A percentile compares a stretch with the other conserved stretches of the same genome.
These are phyloP conservation scores for Chlorencoelia australis DNA, from an alignment of 2,329 filamentous ascomycete genomes.

Conservation along the genomic window DNA sequence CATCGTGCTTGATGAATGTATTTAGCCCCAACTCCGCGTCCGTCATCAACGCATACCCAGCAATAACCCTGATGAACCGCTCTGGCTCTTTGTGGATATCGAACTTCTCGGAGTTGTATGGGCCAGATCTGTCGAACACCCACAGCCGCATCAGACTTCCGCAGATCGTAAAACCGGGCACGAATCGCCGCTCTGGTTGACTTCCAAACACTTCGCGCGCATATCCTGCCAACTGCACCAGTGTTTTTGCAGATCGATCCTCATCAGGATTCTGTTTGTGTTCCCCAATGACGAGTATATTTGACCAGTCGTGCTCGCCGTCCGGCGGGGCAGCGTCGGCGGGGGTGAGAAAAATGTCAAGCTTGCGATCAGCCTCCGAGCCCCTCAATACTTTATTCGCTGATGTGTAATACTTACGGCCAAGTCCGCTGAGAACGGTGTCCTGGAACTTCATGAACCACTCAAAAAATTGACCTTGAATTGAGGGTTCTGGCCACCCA, in stretches of 20 bases:
- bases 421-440: conserved; percentile 16
- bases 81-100: conserved; percentile 25
- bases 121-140: conserved; percentile 28
- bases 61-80: conserved; percentile 22
- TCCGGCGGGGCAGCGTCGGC: conserved; percentile 12
- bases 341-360: conserved; percentile 20
- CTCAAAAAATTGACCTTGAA: conserved; percentile 17
- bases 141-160: conserved; percentile 24
- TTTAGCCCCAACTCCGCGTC: conserved; percentile 26
- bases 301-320: conserved; percentile 15
- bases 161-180: conserved; percentile 24
- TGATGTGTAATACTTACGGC: conserved; percentile 18
- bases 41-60: conserved; percentile 26
- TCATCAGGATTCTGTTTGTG: conserved; percentile 17
- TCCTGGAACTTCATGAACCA: conserved; percentile 20
- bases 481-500: conserved; percentile 16
- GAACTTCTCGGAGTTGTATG: conserved; percentile 25
- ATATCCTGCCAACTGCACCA: conserved; percentile 21
- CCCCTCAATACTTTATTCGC: conserved; percentile 20
- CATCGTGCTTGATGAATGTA: conserved; percentile 16
- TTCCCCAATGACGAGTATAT: conserved; percentile 18
- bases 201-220: conserved; percentile 22
- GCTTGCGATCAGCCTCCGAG: conserved; percentile 19
- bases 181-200: conserved; percentile 25
- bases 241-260: conserved; percentile 14